Evolutionary conservation across 345 rosid genomes (phyloP), one percentile per base, ranked within the genome.

Genomic region (Gossypium ekmanianum): DNA sequence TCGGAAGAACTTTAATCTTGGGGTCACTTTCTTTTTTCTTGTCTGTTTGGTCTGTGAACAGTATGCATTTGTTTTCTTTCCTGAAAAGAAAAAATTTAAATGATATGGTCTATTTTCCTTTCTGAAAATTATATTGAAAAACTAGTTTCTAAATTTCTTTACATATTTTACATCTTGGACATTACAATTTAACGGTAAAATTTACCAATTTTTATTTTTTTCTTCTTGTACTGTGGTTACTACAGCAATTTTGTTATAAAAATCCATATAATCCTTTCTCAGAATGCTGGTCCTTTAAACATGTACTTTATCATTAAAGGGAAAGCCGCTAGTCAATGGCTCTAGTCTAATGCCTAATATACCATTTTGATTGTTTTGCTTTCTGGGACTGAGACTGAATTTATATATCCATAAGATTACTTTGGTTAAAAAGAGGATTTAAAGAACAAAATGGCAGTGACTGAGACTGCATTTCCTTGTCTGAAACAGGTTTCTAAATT

Each of bases 361-460:
- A 68, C 72, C 5, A 47, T 48, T 47, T 47, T 68, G 11, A n/a
- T 27, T 68, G 13, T 65, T 26, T 6, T 48, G 48, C 56, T 68
- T 24, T 22, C 72, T 68, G 43, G 72, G 39, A 68, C 68, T 63
- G 68, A n/a, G 24, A 48, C 57, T 68, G 41, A 5, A 48, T 68
- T 68, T 45, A 20, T 24, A 14, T 24, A 48, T 27, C 43, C 43
- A 24, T 48, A 47, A 48, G 41, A 68, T 68, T 16, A 48, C 41
- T 13, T 68, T 24, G 57, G 13, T 68, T 12, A 67, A 45, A 67
- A 47, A 7, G 12, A 43, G 13, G 16, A 22, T 47, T 67, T 7
- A 22, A 22, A 47, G 56, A 47, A 47, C 71, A 67, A 47, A 67
- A 67, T 2, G 2, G 18, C 16, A 3, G 13, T 48, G 22, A 14